Evolutionary conservation across 495 filamentous ascomycete genomes (phyloP), one percentile per base, ranked within the genome.

Genomic region (Lasiosphaeria ovina): DNA sequence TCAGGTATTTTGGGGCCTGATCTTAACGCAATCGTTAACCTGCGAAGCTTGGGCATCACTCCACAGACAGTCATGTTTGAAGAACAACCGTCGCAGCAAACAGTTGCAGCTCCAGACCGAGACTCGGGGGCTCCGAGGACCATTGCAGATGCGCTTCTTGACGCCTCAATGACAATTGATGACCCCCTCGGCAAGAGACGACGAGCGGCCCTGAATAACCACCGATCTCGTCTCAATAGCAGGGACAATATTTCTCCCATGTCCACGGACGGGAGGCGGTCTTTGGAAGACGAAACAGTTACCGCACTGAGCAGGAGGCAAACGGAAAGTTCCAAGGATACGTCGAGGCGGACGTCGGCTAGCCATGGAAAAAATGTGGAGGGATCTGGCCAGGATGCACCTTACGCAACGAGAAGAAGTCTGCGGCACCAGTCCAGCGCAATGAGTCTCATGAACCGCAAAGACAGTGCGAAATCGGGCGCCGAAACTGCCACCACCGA

Each of bases 11-110:
- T 24, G 17, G 12, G 34, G 7, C 62, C 72, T 2, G 77, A n/a
- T 5, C 75, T n/a, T 74, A 92, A 89, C 62, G 83, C 79, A 45
- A 85, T 93, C 5, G 82, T 96, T 49, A 75, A 83, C 2, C 75
- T 98, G 11, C 84, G 87, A 57, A 84, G 83, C 53, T 73, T 94
- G 40, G 82, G 83, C 3, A 84, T 97, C 51, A 89, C 86, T 4
- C 87, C 88, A 10, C 90, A 96, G 69, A 97, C 90, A 0, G 86
- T 99, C 2, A 88, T 97, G 72, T 99, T 98, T 66, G 91, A 97
- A 63, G 89, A 89, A 64, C 78, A 77, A 56, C 72, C 68, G 57
- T 73, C 63, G 24, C 76, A 57, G 45, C 71, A 61, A 7, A 66
- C 68, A 0, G 51, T 59, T 16, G 45, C 49, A 4, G 62, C 57